A percentile compares a stretch with the other conserved stretches of the same genome.
Evolutionary conservation across 768 basidiomycete species (phyloP).

Genomic region (Amyloporia xantha): DNA sequence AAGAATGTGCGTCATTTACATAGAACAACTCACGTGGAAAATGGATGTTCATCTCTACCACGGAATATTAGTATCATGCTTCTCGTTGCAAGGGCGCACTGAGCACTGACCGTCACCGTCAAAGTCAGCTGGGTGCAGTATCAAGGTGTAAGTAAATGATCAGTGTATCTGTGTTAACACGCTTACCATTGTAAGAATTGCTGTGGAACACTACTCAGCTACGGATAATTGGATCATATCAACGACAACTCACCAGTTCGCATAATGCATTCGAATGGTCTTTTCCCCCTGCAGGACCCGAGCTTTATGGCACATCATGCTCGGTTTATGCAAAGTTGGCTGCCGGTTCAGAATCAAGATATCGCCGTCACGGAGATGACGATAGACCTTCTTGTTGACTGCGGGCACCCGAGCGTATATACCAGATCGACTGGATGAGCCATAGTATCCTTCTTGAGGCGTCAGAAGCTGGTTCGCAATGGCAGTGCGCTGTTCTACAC

Average conservation of each 20-base stretch:
- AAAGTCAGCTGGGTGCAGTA: constrained; percentile 65
- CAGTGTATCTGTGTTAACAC: neutral
- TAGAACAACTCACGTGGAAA: constrained; percentile 74
- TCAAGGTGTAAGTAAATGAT: neutral
- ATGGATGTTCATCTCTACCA: constrained; percentile 96
- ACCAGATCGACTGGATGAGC: constrained; percentile 37
- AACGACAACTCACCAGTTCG: constrained; percentile 73
- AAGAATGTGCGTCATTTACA: neutral
- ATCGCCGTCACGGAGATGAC: constrained; percentile 92
- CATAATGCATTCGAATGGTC: constrained; percentile 99
- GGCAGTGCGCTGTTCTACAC: constrained; percentile 85
- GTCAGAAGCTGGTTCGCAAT: constrained; percentile 94
- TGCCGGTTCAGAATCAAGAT: constrained; percentile 95
- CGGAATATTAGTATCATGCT: constrained; percentile 14
- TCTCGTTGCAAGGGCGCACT: neutral
- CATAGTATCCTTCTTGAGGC: constrained; percentile 70
- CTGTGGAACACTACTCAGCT: constrained; percentile 32
- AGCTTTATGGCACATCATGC: constrained; percentile 98
- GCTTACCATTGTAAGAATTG: constrained; percentile 93
- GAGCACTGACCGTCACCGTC: constrained; percentile 73
- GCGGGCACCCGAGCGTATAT: constrained; percentile 72
- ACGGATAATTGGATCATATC: neutral
- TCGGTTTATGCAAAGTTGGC: constrained; percentile 97
- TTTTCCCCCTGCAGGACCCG: constrained; percentile 92
- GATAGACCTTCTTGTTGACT: constrained; percentile 95